phyloP scores from a whole-genome alignment of 2,329 filamentous ascomycete species.

The Penicillium corylophilum region DNA sequence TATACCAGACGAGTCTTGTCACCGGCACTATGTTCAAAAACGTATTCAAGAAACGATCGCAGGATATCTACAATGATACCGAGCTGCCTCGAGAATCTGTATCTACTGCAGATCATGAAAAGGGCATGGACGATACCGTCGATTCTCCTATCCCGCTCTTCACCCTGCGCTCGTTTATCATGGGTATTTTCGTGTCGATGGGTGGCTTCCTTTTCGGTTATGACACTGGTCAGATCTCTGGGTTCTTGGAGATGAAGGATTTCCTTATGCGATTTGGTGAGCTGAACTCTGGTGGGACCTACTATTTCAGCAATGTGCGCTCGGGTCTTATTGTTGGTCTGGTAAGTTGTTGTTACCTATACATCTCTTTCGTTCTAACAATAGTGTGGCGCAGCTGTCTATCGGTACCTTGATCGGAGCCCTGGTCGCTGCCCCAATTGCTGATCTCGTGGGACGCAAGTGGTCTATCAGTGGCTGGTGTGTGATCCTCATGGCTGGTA shows the following conservation, averaged over 20 bases:
- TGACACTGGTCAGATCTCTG: conserved; percentile 47
- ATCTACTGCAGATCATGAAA: conserved; percentile 21
- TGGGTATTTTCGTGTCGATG: conserved; percentile 45
- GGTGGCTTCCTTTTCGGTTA: conserved; percentile 47
- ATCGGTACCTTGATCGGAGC: conserved; percentile 46
- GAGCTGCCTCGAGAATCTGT: conserved; percentile 16
- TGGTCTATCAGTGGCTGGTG: conserved; percentile 44
- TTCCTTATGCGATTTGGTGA: conserved; percentile 42
- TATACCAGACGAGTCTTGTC: neutral
- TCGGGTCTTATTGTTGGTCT: conserved; percentile 45
- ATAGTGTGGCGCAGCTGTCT: conserved; percentile 32
- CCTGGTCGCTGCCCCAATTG: conserved; percentile 41
- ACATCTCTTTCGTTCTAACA: neutral
- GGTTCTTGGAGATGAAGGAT: conserved; percentile 44
- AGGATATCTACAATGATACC: conserved; percentile 9
- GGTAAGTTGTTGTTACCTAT: conserved; percentile 25
- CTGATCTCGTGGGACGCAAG: conserved; percentile 44
- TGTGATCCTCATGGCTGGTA: conserved; percentile 38
- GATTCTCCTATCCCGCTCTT: conserved; percentile 31
- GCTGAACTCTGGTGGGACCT: conserved; percentile 27
- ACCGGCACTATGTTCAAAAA: conserved; percentile 18
- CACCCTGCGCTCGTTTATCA: conserved; percentile 34
- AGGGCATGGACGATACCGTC: conserved; percentile 16
- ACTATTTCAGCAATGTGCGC: conserved; percentile 42
- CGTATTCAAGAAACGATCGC: conserved; percentile 13